phyloP scores from a whole-genome alignment of 176 grass and related monocot genomes.

The Eleusine coracana region DNA sequence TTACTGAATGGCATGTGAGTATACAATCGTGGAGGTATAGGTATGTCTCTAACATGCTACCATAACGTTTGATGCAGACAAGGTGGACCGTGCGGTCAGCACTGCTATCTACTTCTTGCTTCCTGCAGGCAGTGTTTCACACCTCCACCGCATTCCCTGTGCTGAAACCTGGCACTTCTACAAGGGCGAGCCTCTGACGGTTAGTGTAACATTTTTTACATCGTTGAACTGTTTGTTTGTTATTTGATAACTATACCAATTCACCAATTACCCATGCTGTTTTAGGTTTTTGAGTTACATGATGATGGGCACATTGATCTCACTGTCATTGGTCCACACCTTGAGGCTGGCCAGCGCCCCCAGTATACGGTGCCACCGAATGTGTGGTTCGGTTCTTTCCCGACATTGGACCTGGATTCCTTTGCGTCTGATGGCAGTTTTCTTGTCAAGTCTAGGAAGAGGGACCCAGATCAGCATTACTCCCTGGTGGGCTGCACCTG shows the following conservation, averaged over 20 bases:
- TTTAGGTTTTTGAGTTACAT: conserved; percentile 88
- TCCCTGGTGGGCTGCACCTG: conserved; percentile 93
- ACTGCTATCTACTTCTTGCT: conserved; percentile 92
- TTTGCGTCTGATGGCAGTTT: conserved; percentile 83
- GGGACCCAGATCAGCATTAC: conserved; percentile 77
- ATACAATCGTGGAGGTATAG: background rate
- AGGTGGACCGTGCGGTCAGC: conserved; percentile 80
- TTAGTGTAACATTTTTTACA: conserved; percentile 27
- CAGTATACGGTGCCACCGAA: conserved; percentile 92
- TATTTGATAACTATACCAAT: background rate
- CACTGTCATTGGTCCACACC: conserved; percentile 74
- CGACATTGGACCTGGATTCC: conserved; percentile 77
- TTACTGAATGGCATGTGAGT: background rate
- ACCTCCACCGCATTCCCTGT: conserved; percentile 87
- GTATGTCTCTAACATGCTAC: conserved; percentile 30
- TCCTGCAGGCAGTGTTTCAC: conserved; percentile 79
- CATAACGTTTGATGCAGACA: conserved; percentile 57
- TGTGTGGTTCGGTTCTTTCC: conserved; percentile 95
- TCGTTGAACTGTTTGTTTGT: background rate
- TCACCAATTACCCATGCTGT: background rate
- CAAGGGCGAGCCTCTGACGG: conserved; percentile 96
- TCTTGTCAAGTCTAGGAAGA: conserved; percentile 61
- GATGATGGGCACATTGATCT: conserved; percentile 87
- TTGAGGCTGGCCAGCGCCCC: conserved; percentile 79
- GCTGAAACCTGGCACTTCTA: conserved; percentile 99